These are phyloP conservation scores for Trichophyton mentagrophytes DNA, from an alignment of 2,329 filamentous ascomycete species.

Conservation along the genomic window DNA sequence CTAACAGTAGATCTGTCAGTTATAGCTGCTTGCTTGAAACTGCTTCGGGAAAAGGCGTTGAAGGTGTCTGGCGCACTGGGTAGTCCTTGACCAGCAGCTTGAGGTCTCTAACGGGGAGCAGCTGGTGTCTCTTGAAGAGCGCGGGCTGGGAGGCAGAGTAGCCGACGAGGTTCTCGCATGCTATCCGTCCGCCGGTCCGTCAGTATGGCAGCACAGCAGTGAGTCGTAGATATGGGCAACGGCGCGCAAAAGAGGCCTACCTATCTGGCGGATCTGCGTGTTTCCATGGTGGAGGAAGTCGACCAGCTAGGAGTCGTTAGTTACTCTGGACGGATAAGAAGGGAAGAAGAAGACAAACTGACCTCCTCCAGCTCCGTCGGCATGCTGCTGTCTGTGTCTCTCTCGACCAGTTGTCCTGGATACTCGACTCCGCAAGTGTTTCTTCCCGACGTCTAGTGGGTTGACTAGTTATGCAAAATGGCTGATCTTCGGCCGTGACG, in stretches of 20 bases:
- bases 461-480: no score
- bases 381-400: constrained; percentile 39
- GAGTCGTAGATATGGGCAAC: constrained; percentile 2
- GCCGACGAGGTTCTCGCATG: constrained; percentile 73
- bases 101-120: constrained; percentile 71
- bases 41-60: background rate
- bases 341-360: constrained; percentile 12
- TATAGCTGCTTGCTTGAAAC: background rate
- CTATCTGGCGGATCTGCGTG: constrained; percentile 73
- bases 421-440: background rate
- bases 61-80: constrained; percentile 41
- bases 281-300: constrained; percentile 89
- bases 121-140: constrained; percentile 70
- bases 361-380: constrained; percentile 67
- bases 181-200: constrained; percentile 29
- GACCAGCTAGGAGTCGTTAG: constrained; percentile 51
- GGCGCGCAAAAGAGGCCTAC: constrained; percentile 32
- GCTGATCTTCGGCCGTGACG: no score
- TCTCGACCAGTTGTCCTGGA: background rate
- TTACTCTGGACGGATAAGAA: constrained; percentile 9
- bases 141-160: constrained; percentile 63
- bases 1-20: constrained; percentile 31
- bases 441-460: background rate
- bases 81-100: constrained; percentile 81
- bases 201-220: background rate